Evolutionary conservation across 225 moss, liverwort and hornwort genomes (phyloP), one percentile per base, ranked within the genome.

Genomic region (Ulota crispa): DNA sequence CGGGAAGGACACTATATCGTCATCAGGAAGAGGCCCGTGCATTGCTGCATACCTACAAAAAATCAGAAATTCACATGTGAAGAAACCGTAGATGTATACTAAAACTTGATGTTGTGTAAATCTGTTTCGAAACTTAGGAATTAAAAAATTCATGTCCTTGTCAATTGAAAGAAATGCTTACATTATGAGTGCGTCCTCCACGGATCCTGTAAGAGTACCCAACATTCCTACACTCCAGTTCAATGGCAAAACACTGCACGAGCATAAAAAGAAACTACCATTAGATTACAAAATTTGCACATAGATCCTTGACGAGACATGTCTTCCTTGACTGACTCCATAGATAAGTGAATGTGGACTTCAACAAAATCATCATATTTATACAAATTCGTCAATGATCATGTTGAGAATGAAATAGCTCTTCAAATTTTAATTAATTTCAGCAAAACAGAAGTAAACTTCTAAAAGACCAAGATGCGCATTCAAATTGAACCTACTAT

Each of bases 161-260:
- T 27, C 20, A 66, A 54, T 28, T 31, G n/a, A 79, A 55, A 20
- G 18, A 64, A 67, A 47, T 11, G 32, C 92, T 91, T 75, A 97
- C 97, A 97, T 92, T 71, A 97, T 93, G 45, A 97, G 78, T 64
- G 97, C 90, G 85, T 97, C 97, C 83, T 95, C 97, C 61, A 95
- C 95, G 4, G 95, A 89, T 54, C 86, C 95, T 6, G 97, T 94
- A 18, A 97, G 86, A 68, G 93, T 93, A 55, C 97, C 97, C 81
- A 94, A 76, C 97, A 97, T 97, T 73, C 97, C 97, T 67, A 97
- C 87, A 2, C 93, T 91, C 97, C 95, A 95, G 72, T 97, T 97
- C 75, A 97, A 77, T 36, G 95, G 95, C 78, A 97, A 55, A 69
- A 97, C 85, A 34, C 97, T 97, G 95, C 89, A 85, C n/a, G 7